A percentile compares a stretch with the other conserved stretches of the same genome.
Conservation (phyloP, 1,139 yeast genomes). For the Pichia inconspicua region DNA sequence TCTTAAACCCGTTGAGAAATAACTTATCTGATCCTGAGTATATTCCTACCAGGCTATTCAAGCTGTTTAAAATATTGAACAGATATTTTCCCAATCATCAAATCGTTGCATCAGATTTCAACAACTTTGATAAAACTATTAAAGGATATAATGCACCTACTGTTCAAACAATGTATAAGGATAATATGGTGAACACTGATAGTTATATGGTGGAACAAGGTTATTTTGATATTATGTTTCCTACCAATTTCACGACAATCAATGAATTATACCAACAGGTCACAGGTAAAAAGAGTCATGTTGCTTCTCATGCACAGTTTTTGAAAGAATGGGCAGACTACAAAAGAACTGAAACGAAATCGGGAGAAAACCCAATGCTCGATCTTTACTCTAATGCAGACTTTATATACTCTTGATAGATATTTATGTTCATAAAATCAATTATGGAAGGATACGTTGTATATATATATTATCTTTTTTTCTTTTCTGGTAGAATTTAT, state of each 20-base stretch:
- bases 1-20: slow-evolving; percentile 52
- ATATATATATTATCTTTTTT: no score
- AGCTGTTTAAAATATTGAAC: slow-evolving; percentile 58
- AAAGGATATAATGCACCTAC: slow-evolving; percentile 72
- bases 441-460: no score
- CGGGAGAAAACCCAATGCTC: slow-evolving; percentile 85
- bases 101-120: slow-evolving; percentile 66
- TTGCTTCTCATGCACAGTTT: slow-evolving; percentile 56
- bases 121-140: slow-evolving; percentile 52
- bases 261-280: slow-evolving; percentile 57
- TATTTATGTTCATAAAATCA: no score
- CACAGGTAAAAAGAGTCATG: slow-evolving; percentile 52
- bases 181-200: slow-evolving; percentile 59
- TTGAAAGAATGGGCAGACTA: slow-evolving; percentile 66
- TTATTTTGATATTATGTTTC: slow-evolving; percentile 78
- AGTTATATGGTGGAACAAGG: slow-evolving; percentile 82
- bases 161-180: slow-evolving; percentile 69
- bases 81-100: slow-evolving; percentile 70
- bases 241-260: slow-evolving; percentile 66
- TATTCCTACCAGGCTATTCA: slow-evolving; percentile 67
- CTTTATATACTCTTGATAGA: slow-evolving; percentile 39
- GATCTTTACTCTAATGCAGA: slow-evolving; percentile 73
- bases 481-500: no score
- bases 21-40: slow-evolving; percentile 69
- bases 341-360: slow-evolving; percentile 58